Conservation (phyloP, 1,284 basidiomycete genomes). For the Testicularia cyperi region DNA sequence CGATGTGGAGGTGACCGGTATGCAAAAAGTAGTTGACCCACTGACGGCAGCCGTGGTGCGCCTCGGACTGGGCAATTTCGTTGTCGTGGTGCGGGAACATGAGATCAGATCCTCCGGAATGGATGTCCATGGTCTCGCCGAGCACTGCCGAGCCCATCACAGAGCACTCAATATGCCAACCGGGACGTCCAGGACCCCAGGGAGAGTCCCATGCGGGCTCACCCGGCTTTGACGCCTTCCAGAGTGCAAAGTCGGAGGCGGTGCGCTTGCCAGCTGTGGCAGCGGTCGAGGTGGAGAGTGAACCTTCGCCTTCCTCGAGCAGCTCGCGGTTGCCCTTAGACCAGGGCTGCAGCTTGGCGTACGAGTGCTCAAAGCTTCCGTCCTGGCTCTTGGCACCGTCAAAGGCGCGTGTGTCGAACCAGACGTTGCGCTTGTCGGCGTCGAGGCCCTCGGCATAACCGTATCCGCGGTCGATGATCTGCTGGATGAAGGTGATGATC, state of each 20-base stretch:
- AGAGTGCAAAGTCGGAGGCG: constrained; percentile 85
- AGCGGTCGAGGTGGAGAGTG: constrained; percentile 62
- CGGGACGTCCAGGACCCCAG: constrained; percentile 95
- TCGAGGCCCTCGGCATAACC: constrained; percentile 67
- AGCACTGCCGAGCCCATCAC: constrained; percentile 96
- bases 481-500: constrained; percentile 83
- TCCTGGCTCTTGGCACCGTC: constrained; percentile 66
- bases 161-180: constrained; percentile 99
- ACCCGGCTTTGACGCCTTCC: constrained; percentile 97
- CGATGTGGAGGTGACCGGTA: constrained; percentile 97
- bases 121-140: constrained; percentile 93
- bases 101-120: constrained; percentile 93
- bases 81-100: constrained; percentile 99
- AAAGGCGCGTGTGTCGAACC: constrained; percentile 89
- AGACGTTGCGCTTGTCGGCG: constrained; percentile 65
- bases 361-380: constrained; percentile 64
- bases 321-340: constrained; percentile 89
- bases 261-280: constrained; percentile 67
- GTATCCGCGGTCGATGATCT: constrained; percentile 84
- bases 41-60: constrained; percentile 80
- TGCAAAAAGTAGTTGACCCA: constrained; percentile 99
- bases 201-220: constrained; percentile 95
- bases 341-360: constrained; percentile 95
- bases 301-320: constrained; percentile 89
- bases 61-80: constrained; percentile 93